Evolutionary conservation across 2,329 filamentous ascomycete genomes (phyloP), one percentile per base, ranked within the genome.

Genomic region (Alternaria ethzedia): DNA sequence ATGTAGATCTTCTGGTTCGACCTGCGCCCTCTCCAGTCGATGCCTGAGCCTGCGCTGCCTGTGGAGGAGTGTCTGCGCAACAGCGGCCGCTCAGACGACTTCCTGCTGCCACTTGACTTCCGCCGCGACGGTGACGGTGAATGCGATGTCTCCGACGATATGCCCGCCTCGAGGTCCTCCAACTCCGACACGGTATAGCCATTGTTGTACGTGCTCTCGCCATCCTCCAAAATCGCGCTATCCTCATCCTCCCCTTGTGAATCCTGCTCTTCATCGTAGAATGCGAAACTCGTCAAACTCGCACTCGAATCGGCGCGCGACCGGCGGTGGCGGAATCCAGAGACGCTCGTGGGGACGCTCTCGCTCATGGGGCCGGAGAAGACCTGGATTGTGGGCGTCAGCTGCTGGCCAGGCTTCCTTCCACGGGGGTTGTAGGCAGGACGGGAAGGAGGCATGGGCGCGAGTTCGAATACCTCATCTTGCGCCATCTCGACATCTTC

Each of bases 401-500:
- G 77, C 72, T 74, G 75, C 57, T 75, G 74, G 72, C 66, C 69
- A 68, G 70, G 67, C 57, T 57, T 59, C 60, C 51, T 63, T 43
- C 57, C 57, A 51, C 56, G 55, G 50, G 59, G 55, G 20, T 51
- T 44, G 55, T 51, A 54, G 54, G 60, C 17, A 44, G 52, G 66
- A 46, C 55, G 69, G 52, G 67, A 59, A 28, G 59, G 69, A 57
- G 60, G 54, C 58, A 75, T 66, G 69, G 71, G 70, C 25, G 55
- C 69, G 68, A 79, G 75, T 70, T 79, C 74, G 67, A 71, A 73
- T 76, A 96, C 92, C 87, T 98, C 95, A 78, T 97, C 93, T 55
- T 96, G 93, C 20, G 96, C 95, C 96, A 99, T 98, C 79, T 97
- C 95, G n/a, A 98, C 94, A 80, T 97, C 93, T 70, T 93, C 93